phyloP scores from a whole-genome alignment of 1,284 basidiomycete species.

The Athelia psychrophila region DNA sequence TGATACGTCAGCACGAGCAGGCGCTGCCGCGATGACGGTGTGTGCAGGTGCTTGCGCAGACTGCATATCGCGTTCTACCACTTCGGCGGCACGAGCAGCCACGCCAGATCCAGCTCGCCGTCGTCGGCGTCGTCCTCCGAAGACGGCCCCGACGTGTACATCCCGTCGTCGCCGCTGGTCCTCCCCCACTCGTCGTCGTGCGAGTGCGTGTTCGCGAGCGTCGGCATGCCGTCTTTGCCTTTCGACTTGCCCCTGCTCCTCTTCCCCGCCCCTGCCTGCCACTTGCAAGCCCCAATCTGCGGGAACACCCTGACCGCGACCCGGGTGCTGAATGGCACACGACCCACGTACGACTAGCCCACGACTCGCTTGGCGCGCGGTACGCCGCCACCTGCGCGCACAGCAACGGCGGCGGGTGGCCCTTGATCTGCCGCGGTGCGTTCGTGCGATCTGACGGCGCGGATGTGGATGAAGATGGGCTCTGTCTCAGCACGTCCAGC shows the following conservation, averaged over 20 bases:
- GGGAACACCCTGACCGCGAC: constrained; percentile 27
- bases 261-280: constrained; percentile 8
- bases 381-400: background rate
- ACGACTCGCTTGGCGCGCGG: background rate
- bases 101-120: constrained; percentile 61
- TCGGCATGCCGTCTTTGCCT: constrained; percentile 31
- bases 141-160: constrained; percentile 11
- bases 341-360: constrained; percentile 7
- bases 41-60: constrained; percentile 53
- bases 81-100: constrained; percentile 66
- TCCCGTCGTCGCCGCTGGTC: constrained; percentile 15
- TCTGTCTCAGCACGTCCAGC: background rate
- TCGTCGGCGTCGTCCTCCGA: constrained; percentile 32
- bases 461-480: constrained; percentile 15
- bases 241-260: constrained; percentile 13
- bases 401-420: background rate
- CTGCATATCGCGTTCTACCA: constrained; percentile 69
- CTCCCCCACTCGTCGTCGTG: constrained; percentile 36
- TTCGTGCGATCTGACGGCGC: constrained; percentile 40
- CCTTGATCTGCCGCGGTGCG: constrained; percentile 6
- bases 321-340: constrained; percentile 16
- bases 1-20: background rate
- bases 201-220: constrained; percentile 34
- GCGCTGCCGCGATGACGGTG: background rate
- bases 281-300: background rate